phyloP scores from a whole-genome alignment of 2,329 filamentous ascomycete species.

The Colletotrichum sp. region DNA sequence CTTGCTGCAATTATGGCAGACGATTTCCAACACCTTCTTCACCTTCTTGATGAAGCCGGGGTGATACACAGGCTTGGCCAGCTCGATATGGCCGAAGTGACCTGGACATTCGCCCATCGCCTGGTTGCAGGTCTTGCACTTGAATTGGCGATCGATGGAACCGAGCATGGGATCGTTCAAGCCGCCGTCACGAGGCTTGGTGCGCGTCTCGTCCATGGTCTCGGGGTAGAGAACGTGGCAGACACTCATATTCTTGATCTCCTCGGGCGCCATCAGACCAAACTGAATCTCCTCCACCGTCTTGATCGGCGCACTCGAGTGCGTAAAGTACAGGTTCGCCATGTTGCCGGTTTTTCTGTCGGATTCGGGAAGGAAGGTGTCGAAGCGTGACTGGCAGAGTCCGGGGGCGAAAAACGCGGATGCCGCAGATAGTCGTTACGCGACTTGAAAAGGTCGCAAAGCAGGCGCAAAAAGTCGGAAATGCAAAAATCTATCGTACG shows the following conservation, averaged over 20 bases:
- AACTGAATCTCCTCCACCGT: slow-evolving; percentile 99
- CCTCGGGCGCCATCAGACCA: slow-evolving; percentile 94
- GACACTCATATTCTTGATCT: slow-evolving; percentile 99
- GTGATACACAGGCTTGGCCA: slow-evolving; percentile 95
- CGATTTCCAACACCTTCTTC: slow-evolving; percentile 98
- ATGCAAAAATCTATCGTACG: slow-evolving; percentile 26
- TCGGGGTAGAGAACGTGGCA: slow-evolving; percentile 97
- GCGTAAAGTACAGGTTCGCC: slow-evolving; percentile 90
- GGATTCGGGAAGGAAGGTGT: slow-evolving; percentile 21
- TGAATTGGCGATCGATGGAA: slow-evolving; percentile 93
- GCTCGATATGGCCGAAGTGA: slow-evolving; percentile 98
- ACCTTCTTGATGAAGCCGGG: slow-evolving; percentile 97
- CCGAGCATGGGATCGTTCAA: slow-evolving; percentile 96
- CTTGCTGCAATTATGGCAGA: slow-evolving; percentile 99
- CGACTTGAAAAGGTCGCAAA: slow-evolving; percentile 27
- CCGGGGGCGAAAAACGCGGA: neutral
- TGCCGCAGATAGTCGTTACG: slow-evolving; percentile 8
- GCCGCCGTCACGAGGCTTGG: slow-evolving; percentile 87
- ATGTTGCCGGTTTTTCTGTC: slow-evolving; percentile 61
- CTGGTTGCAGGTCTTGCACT: slow-evolving; percentile 96
- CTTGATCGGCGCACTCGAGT: slow-evolving; percentile 94
- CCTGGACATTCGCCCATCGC: slow-evolving; percentile 95
- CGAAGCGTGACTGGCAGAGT: neutral
- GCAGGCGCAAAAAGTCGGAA: slow-evolving; percentile 25
- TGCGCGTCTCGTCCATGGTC: slow-evolving; percentile 97